These are phyloP conservation scores for Dichotomopilus funicola DNA, from an alignment of 2,329 filamentous ascomycete genomes.

Conservation along the genomic window DNA sequence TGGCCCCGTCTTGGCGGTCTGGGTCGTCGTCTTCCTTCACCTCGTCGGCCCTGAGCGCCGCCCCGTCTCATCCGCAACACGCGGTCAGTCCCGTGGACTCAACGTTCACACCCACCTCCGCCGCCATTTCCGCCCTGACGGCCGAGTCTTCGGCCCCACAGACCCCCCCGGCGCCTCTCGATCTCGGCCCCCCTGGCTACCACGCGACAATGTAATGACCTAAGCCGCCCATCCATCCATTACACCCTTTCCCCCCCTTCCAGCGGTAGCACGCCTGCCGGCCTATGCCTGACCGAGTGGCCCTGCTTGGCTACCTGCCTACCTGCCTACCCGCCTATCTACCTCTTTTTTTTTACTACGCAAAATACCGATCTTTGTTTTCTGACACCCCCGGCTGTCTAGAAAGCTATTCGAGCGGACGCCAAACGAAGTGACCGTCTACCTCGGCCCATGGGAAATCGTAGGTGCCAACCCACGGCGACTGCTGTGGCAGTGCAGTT, in stretches of 20 bases:
- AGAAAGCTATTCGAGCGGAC: slow-evolving; percentile 48
- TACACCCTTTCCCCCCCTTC: slow-evolving; percentile 8
- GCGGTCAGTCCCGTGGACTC: slow-evolving; percentile 37
- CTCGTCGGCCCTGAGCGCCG: slow-evolving; percentile 39
- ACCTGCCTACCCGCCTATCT: too few species aligned
- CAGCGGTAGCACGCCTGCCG: too few species aligned
- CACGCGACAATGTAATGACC: slow-evolving; percentile 45
- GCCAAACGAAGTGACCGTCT: slow-evolving; percentile 42
- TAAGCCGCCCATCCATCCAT: background rate
- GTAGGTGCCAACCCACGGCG: slow-evolving; percentile 41
- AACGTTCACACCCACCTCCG: slow-evolving; percentile 43
- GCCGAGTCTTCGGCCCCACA: slow-evolving; percentile 36
- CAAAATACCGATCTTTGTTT: slow-evolving; percentile 2
- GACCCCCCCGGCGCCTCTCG: slow-evolving; percentile 39
- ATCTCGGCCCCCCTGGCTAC: slow-evolving; percentile 47
- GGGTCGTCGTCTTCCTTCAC: slow-evolving; percentile 43
- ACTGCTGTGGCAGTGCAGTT: slow-evolving; percentile 48
- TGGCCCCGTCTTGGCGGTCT: slow-evolving; percentile 25
- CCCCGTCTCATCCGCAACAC: slow-evolving; percentile 37
- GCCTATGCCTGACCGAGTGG: too few species aligned
- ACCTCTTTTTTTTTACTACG: too few species aligned
- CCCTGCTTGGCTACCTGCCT: too few species aligned
- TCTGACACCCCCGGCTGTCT: slow-evolving; percentile 16
- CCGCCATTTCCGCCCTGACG: slow-evolving; percentile 36
- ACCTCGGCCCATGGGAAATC: slow-evolving; percentile 49